Evolutionary conservation across 202 grass and related monocot species (phyloP), one percentile per base, ranked within the genome.

Genomic region (Digitaria exilis): DNA sequence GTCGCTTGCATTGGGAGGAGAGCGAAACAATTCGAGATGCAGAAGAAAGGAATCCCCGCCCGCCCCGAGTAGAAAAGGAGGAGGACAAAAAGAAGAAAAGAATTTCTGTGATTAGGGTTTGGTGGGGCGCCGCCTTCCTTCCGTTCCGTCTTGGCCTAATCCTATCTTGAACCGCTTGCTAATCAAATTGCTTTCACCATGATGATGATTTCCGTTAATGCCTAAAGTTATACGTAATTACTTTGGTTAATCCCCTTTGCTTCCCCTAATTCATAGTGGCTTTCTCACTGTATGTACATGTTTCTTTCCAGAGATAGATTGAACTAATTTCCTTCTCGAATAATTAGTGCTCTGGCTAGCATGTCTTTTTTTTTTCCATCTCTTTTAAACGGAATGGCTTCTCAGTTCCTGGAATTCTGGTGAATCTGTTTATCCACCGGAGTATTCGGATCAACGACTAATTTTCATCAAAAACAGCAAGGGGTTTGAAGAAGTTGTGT

Each of bases 1-100:
- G 56, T 10, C n/a, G 48, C 35, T 37, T 29, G 78, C 39, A 65
- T 30, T 32, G 17, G 11, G 26, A 37, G 24, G 48, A 74, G 60
- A 14, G 19, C 60, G n/a, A n/a, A 83, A 22, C n/a, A 7, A 21
- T 56, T 56, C 9, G 63, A 17, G 29, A 60, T 22, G 29, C 56
- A 67, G 21, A 81, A 79, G 66, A 69, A 83, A 79, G 30, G 74
- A 69, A 90, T 83, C 73, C 73, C 35, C 48, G 64, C 24, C 21
- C 4, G 35, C 46, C 19, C 59, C 56, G 14, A 37, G 12, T 29
- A 43, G 18, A 37, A 15, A 19, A 80, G 46, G 4, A 54, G 1
- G 19, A 18, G 51, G n/a, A n/a, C n/a, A 17, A 73, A 71, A 49
- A 18, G 64, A 75, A 69, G 29, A 54, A 39, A 82, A 17, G 41